Percentiles rank a stretch among this genome's conserved stretches.
phyloP scores from a whole-genome alignment of 768 basidiomycete genomes.

The Calocybe cyanea region DNA sequence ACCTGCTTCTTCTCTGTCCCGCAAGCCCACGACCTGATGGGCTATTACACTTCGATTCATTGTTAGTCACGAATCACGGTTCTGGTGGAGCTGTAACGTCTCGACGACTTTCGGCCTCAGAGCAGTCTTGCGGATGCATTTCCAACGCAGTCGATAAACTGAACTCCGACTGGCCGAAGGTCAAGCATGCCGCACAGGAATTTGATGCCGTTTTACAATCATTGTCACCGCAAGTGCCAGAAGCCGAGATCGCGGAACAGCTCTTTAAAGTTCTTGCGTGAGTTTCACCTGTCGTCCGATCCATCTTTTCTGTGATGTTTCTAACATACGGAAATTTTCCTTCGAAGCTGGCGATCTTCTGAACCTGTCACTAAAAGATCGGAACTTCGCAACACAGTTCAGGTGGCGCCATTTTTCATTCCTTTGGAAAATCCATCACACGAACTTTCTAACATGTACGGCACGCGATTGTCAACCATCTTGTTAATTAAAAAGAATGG shows the following conservation, averaged over 20 bases:
- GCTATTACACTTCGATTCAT: constrained; percentile 44
- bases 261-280: constrained; percentile 71
- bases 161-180: constrained; percentile 70
- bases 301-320: constrained; percentile 15
- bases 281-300: constrained; percentile 29
- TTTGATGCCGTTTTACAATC: constrained; percentile 41
- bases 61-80: constrained; percentile 67
- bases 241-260: constrained; percentile 49
- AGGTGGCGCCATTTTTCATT: constrained; percentile 50
- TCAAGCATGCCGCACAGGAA: constrained; percentile 49
- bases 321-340: constrained; percentile 21
- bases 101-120: constrained; percentile 47
- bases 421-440: constrained; percentile 24
- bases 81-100: constrained; percentile 56
- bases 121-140: constrained; percentile 53
- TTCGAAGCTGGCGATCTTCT: constrained; percentile 43
- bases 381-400: constrained; percentile 60
- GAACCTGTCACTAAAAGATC: constrained; percentile 44
- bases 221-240: constrained; percentile 34
- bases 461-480: constrained; percentile 71
- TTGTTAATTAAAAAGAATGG: constrained; percentile 61
- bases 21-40: constrained; percentile 19
- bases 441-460: constrained; percentile 38
- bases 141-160: constrained; percentile 75
- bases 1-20: constrained; percentile 65